A percentile compares a stretch with the other conserved stretches of the same genome.
Evolutionary conservation across 176 grass and related monocot genomes (phyloP).

Genomic region (Dendrocalamus sinicus): DNA sequence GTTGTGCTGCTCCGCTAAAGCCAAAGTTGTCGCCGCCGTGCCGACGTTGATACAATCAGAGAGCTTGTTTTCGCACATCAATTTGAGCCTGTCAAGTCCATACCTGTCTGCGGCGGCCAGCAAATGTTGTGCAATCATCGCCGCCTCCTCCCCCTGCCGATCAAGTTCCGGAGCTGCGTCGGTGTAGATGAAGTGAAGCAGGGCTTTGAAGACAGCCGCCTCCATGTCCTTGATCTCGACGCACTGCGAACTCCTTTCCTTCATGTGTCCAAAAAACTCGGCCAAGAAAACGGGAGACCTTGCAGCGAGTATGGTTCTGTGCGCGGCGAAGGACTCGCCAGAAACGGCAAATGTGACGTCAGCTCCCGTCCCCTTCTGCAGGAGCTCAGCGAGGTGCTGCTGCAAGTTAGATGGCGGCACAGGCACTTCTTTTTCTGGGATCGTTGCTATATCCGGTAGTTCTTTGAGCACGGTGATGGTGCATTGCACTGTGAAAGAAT

Average conservation of each 20-base stretch:
- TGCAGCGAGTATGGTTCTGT: constrained; percentile 17
- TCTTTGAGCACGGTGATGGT: background rate
- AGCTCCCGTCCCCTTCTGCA: constrained; percentile 4
- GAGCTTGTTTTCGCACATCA: constrained; percentile 50
- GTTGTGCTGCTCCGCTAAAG: constrained; percentile 54
- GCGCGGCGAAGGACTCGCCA: constrained; percentile 20
- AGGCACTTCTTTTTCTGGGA: background rate
- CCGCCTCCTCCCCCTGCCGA: background rate
- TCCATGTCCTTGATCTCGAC: constrained; percentile 49
- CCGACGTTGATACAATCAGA: constrained; percentile 21
- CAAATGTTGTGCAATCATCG: constrained; percentile 43
- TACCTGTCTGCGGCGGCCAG: constrained; percentile 54
- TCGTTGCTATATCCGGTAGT: too few relatives aligned
- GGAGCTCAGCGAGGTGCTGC: background rate
- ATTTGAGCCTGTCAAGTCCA: constrained; percentile 51
- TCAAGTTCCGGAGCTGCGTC: constrained; percentile 41
- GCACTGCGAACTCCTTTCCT: background rate
- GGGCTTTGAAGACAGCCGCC: constrained; percentile 33
- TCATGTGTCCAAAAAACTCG: constrained; percentile 47
- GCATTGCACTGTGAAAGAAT: background rate
- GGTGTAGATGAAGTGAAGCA: constrained; percentile 67
- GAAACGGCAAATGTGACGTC: constrained; percentile 34
- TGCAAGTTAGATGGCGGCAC: background rate
- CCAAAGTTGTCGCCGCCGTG: constrained; percentile 41
- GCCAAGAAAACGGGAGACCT: constrained; percentile 51